Evolutionary conservation across 2,329 filamentous ascomycete genomes (phyloP), one percentile per base, ranked within the genome.

Genomic region (Penicillium sp.): DNA sequence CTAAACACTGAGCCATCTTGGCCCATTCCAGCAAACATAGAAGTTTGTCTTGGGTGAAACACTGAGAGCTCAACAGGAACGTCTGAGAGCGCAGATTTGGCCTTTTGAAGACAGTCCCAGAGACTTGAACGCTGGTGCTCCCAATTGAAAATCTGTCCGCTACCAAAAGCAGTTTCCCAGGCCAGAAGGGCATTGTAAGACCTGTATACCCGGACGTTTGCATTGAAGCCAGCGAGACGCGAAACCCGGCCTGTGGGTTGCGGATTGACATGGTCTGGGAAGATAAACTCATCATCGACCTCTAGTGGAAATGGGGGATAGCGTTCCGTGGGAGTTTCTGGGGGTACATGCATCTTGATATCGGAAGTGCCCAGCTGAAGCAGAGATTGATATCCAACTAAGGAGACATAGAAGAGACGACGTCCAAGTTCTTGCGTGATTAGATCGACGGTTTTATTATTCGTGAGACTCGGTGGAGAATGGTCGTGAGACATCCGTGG

Each of bases 201-300:
- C 64, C 85, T 84, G 72, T 91, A 96, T 35, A 95, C 86, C 50
- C 88, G 85, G 33, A 92, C 86, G 58, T 88, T 92, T 55, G 89
- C 84, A 59, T 92, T 93, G 78, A 96, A 96, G 0, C 90, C 92
- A 0, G 88, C 86, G 46, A 96, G 78, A 37, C 89, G 82, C 0
- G 92, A 90, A 1, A 93, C 77, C 1, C 83, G 79, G 5, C 85
- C 87, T 19, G 85, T 77, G 2, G 89, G 88, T 66, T 93, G 92
- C 8, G 83, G 80, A 31, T 88, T 83, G 51, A 93, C 85, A 60
- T 90, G 85, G 25, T 87, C 84, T 1, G 87, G 80, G 57, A 87
- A 87, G 57, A 96, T 90, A 68, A 86, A 93, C 56, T 89, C 87
- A 72, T 96, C 92, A 64, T 96, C 92, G 1, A 96, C 86, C 67